Base-by-base conservation (phyloP, 2,329 filamentous ascomycete species). In the Bipolaris sorokiniana region DNA sequence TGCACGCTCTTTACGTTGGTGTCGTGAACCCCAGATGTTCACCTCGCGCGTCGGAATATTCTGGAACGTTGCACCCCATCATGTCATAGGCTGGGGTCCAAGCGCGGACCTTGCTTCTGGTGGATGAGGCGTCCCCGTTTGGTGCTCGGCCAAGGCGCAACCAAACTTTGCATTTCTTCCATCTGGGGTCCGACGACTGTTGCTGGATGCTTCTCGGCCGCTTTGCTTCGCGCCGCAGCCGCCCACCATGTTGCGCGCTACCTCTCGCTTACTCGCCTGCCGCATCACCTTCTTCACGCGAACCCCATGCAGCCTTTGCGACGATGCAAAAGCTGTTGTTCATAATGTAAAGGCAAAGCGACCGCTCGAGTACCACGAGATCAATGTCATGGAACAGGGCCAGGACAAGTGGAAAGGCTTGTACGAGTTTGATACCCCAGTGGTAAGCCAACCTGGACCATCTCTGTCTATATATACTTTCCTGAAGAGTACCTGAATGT, bases 341-440 rank as follows among this genome's bases (percentile, higher is more conserved):
- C 88, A 87, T 3, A 80, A 85, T 9, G 88, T 92, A 7, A 89
- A 86, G 84, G 84, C 90, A 55, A 76, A 78, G 26, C 80, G 88
- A 23, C 88, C 87, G 0, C 91, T 93, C 74, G 82, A 82, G 16
- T 92, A 87, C 74, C 80, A 81, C 7, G 89, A 92, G 74, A 81
- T 91, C 59, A 83, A 92, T 70, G 86, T 93, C 47, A 86, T 90
- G 77, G 82, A 84, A 47, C 81, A 84, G 0, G 84, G 86, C 23
- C 82, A 83, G 15, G 83, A 86, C 60, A 78, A 80, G 22, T 94
- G 90, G 90, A 87, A 85, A 68, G 82, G 88, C 47, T 70, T 92
- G 1, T 94, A 94, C 71, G 90, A 92, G 56, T 91, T 92, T 72
- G 90, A 94, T 65, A 90, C 91, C 7, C 90, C 90, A 0, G 90